These are phyloP conservation scores for Pichia norvegensis DNA, from an alignment of 1,139 yeast genomes.

Conservation along the genomic window DNA sequence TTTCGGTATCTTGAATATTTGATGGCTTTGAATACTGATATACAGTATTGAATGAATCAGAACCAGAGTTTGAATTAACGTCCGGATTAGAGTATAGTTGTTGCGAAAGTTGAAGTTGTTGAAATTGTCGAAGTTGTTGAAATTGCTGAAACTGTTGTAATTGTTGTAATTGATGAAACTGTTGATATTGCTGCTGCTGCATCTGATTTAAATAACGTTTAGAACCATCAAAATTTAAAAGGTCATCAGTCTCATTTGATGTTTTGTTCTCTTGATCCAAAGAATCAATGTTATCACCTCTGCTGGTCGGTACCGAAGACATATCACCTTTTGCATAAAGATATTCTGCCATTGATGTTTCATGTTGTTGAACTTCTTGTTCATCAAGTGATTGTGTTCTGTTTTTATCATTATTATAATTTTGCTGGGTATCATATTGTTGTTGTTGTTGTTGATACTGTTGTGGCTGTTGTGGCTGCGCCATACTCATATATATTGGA, in stretches of 20 bases:
- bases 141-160: constrained; percentile 8
- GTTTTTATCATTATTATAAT: neutral
- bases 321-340: neutral
- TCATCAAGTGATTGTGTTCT: neutral
- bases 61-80: neutral
- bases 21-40: neutral
- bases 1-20: neutral
- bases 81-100: too few species aligned
- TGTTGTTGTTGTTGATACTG: neutral
- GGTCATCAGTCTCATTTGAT: neutral
- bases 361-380: neutral
- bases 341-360: neutral
- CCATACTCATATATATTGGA: neutral
- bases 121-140: constrained; percentile 9
- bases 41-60: neutral
- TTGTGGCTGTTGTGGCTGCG: neutral
- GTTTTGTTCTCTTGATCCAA: neutral
- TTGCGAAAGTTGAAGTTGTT: constrained; percentile 1
- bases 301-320: neutral
- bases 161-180: constrained; percentile 9
- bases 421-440: neutral
- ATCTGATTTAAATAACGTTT: neutral
- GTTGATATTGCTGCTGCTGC: constrained; percentile 6
- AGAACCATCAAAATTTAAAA: neutral
- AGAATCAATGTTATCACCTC: neutral